These are phyloP conservation scores for Globisporangium apiculatum DNA, from an alignment of 352 stramenopile species.

Conservation along the genomic window DNA sequence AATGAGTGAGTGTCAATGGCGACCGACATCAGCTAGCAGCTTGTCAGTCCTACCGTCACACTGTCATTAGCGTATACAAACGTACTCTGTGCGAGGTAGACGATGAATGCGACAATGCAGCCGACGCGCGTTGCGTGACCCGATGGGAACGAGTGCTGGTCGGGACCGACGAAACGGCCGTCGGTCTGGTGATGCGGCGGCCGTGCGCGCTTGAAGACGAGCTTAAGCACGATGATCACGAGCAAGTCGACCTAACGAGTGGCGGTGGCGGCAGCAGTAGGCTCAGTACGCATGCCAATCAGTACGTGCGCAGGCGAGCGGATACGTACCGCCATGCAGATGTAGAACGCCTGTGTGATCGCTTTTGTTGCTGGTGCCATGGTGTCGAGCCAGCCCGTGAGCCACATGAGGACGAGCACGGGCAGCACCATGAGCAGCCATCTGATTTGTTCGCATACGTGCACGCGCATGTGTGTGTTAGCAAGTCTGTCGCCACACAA, in stretches of 20 bases:
- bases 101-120: conserved; percentile 56
- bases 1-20: not conserved
- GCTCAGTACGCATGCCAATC: no score
- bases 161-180: conserved; percentile 67
- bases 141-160: conserved; percentile 84
- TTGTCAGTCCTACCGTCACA: not conserved
- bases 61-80: not conserved
- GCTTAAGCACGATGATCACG: conserved; percentile 72
- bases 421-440: conserved; percentile 55
- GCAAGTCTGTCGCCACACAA: not conserved
- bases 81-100: conserved; percentile 47
- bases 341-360: conserved; percentile 34
- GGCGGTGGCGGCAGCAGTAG: no score
- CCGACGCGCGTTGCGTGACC: conserved; percentile 74
- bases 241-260: conserved; percentile 54
- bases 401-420: conserved; percentile 29
- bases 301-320: not conserved
- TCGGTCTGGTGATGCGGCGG: conserved; percentile 72
- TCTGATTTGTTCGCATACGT: conserved; percentile 9
- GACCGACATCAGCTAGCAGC: not conserved
- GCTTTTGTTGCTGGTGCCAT: conserved; percentile 19
- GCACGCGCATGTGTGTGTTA: conserved; percentile 3
- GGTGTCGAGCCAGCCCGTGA: conserved; percentile 20
- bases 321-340: conserved; percentile 34
- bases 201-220: conserved; percentile 59